Conservation (phyloP, 2,329 filamentous ascomycete genomes). For the Penicillium nordicum region DNA sequence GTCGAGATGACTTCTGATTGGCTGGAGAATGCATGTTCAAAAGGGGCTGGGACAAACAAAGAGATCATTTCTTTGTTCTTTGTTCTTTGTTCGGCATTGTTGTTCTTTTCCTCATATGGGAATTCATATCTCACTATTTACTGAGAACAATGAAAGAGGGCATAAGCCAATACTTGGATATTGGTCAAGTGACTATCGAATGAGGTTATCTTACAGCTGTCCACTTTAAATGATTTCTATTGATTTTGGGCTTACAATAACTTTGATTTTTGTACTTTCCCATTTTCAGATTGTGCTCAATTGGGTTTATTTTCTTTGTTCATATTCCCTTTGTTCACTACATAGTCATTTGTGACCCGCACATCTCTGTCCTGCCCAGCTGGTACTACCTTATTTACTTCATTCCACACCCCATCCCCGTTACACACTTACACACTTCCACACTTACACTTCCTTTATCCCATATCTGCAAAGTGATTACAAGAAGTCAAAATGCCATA, state of each 20-base stretch:
- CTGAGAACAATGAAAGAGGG: background rate
- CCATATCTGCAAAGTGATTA: background rate
- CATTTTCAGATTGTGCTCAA: background rate
- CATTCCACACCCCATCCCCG: background rate
- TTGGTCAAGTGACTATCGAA: background rate
- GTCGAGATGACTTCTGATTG: background rate
- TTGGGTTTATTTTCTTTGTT: background rate
- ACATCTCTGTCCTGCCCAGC: background rate
- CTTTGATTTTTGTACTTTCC: background rate
- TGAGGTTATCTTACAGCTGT: too few relatives aligned
- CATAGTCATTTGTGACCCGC: background rate
- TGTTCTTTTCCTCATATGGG: background rate
- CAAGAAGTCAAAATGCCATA: conserved; percentile 14
- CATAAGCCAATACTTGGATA: background rate
- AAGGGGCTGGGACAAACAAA: background rate
- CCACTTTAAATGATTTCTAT: background rate
- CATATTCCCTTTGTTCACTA: background rate
- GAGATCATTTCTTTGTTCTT: too few relatives aligned
- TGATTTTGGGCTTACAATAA: background rate
- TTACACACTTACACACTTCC: background rate
- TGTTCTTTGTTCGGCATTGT: background rate
- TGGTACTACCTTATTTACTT: background rate
- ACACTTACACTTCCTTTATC: background rate
- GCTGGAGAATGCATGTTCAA: background rate
- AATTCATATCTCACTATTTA: background rate